Base-by-base conservation (phyloP, 2,329 filamentous ascomycete species). In the Gnomoniopsis smithogilvyi region DNA sequence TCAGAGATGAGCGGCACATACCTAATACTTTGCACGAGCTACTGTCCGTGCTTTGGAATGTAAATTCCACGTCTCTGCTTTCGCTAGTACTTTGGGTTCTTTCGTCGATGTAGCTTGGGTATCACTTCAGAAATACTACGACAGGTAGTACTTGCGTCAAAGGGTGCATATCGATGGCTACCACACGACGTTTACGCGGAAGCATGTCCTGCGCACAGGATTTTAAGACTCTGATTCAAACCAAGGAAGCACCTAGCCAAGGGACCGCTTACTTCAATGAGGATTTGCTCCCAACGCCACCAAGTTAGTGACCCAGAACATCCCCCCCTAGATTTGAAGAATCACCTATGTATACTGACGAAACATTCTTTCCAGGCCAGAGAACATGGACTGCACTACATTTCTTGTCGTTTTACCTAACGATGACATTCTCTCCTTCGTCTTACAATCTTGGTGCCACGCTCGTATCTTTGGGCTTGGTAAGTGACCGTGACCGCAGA, bases 371-470 rank as follows among this genome's bases (percentile, higher is more conserved):
- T 10, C 26, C 43, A 63, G 64, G 57, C 36, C 62, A 66, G 22
- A 62, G 65, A 8, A 62, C 56, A 1, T 69, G 66, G 67, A 64
- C 55, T 2, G 54, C 65, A 30, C 52, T 68, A 24, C 67, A 71
- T 52, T 72, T 71, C 61, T 69, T 72, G 41, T 64, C 67, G 15
- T 72, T 71, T 52, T 69, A 72, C 48, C 61, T 72, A 58, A 71
- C 65, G 15, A 68, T 68, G 45, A 70, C 70, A 2, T 73, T 73
- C 54, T 69, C 67, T 12, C 69, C 68, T 1, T 67, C 65, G n/a
- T 71, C 67, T 4, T 73, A 72, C 60, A 72, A 72, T 54, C 67
- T 73, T 6, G 67, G 65, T 15, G 66, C 66, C 2, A 64, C 65
- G 6, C 64, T 73, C 3, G 65, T 72, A 30, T 66, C 68, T 1